Base-by-base conservation (phyloP, 129 eudicot species). In the Flaveria ramosissima region DNA sequence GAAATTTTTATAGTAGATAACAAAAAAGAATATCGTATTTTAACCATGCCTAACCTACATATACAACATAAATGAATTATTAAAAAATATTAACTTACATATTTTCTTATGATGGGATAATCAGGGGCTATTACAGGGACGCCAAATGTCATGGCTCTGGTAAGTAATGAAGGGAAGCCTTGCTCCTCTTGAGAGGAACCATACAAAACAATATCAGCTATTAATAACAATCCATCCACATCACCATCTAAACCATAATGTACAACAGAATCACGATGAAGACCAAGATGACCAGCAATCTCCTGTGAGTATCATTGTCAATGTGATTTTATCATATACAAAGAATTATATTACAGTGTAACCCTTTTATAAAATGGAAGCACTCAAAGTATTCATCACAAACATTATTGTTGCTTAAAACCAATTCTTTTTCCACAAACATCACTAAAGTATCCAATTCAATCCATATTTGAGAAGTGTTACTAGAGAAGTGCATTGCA, bases 181-280 rank as follows among this genome's bases (percentile, higher is more conserved):
- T 94, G 97, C 51, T 87, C 98, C 36, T 91, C 88, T 86, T 91
- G 97, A 60, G 96, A 89, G 47, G 98, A 89, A 81, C 84, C 97
- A 59, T 94, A 94, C 6, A 94, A 70, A 83, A 91, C 85, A 77
- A 94, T 87, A 78, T 94, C 98, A 45, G 93, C 83, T 85, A 88
- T 91, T 73, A 91, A 63, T 79, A 91, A 66, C 74, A 89, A 45
- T 64, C 86, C 90, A 65, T 89, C 86, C 63, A 89, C 97, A 73
- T 91, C 93, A 71, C 77, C 83, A 78, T 87, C 83, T 63, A 94
- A 78, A 60, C 96, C 91, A 78, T 86, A 86, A 70, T 94, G 98
- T 83, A 88, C 82, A 61, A 94, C 83, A 32, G 97, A 87, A 76
- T 85, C 97, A 46, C 77, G 85, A 77, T 70, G 75, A 71, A 94